Percentiles rank a stretch among this genome's conserved stretches.
These are phyloP conservation scores for Candida suzukii DNA, from an alignment of 805 yeast genomes.

Conservation along the genomic window DNA sequence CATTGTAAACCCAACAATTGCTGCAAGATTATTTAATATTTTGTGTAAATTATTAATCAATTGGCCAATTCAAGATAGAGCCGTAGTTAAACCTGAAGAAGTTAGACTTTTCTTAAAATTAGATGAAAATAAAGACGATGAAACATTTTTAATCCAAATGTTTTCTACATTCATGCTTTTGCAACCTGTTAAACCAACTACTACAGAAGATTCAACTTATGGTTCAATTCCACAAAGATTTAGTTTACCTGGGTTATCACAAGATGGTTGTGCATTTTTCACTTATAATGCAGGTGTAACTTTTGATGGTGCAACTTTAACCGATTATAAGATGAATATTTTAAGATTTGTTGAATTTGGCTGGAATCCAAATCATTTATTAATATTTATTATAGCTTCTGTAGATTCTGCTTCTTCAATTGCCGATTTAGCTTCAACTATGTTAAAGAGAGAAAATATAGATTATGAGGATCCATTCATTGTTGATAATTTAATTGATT, in stretches of 20 bases:
- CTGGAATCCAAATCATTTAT: conserved; percentile 25
- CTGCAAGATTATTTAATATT: conserved; percentile 55
- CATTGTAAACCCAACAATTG: conserved; percentile 20
- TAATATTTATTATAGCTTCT: conserved; percentile 49
- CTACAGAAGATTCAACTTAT: no score
- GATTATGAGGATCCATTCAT: conserved; percentile 45
- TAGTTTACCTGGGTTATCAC: conserved; percentile 58
- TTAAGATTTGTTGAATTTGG: conserved; percentile 37
- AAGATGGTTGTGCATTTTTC: conserved; percentile 51
- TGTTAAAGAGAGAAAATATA: conserved; percentile 40
- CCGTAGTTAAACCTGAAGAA: conserved; percentile 32
- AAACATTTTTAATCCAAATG: conserved; percentile 35
- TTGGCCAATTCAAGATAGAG: conserved; percentile 46
- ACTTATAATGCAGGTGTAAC: conserved; percentile 63
- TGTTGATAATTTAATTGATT: conserved; percentile 34
- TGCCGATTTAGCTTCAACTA: conserved; percentile 45
- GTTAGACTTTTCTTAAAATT: conserved; percentile 30
- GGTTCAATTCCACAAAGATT: conserved; percentile 38
- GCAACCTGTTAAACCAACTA: conserved; percentile 33
- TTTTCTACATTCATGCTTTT: conserved; percentile 54
- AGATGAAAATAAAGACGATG: conserved; percentile 29
- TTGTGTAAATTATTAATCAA: conserved; percentile 44
- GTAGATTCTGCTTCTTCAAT: conserved; percentile 54
- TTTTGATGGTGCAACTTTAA: conserved; percentile 42
- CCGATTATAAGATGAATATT: conserved; percentile 32